These are phyloP conservation scores for Pittosporum tobira DNA, from an alignment of 129 eudicot genomes.

Conservation along the genomic window DNA sequence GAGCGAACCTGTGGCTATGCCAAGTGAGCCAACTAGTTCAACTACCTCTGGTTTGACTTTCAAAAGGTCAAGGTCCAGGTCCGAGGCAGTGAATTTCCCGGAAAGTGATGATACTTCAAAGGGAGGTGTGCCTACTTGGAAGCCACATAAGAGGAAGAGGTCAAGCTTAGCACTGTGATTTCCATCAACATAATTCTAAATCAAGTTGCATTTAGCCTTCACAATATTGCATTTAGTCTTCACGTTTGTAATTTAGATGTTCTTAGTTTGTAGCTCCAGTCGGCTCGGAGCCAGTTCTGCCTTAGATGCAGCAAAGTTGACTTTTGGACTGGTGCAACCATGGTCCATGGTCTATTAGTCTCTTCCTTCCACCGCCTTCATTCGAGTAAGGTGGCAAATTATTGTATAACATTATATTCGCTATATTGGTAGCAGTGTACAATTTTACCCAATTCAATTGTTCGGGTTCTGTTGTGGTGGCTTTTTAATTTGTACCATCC, in stretches of 20 bases:
- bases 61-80: conserved; percentile 22
- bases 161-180: conserved; percentile 39
- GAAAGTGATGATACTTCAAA: conserved; percentile 19
- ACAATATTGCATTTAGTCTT: too few relatives aligned
- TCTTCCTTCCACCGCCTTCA: too few relatives aligned
- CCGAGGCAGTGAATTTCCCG: conserved; percentile 28
- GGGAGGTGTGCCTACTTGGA: conserved; percentile 54
- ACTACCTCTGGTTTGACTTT: conserved; percentile 24
- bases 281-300: not conserved
- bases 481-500: too few relatives aligned
- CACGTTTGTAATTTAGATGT: too few relatives aligned
- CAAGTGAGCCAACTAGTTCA: conserved; percentile 39
- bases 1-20: conserved; percentile 32
- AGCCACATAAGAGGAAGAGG: conserved; percentile 63
- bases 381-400: too few relatives aligned
- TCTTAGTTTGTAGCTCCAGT: not conserved
- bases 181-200: conserved; percentile 8
- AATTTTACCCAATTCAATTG: too few relatives aligned
- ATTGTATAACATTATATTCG: too few relatives aligned
- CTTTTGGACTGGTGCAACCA: too few relatives aligned
- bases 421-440: too few relatives aligned
- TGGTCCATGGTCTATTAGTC: too few relatives aligned
- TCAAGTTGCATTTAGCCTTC: too few relatives aligned
- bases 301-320: not conserved
- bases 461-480: too few relatives aligned